Base-by-base conservation (phyloP, 371 early-diverging fungal genomes). In the Lichtheimia corymbifera region DNA sequence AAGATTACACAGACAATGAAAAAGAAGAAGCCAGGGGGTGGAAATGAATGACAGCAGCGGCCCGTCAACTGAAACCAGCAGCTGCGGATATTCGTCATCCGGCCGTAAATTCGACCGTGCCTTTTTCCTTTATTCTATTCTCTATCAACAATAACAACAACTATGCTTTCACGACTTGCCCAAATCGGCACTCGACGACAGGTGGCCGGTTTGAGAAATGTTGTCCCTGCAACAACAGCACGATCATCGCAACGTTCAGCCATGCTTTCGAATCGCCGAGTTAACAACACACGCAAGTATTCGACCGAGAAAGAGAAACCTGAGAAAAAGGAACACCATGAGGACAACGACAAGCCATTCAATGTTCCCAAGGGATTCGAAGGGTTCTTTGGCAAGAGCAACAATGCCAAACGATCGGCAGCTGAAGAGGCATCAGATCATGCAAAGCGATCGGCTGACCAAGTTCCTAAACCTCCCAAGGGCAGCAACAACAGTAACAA, bases 321-420 rank as follows among this genome's bases (percentile, higher is more conserved):
- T 28, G 64, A 68, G 5, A 55, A 66, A 4, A 69, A 73, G 18
- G 63, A 71, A 22, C 65, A 70, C 15, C 62, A 68, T 3, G 61
- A 68, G 11, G 64, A 65, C 18, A 56, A 66, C 24, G 66, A 50
- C 28, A 65, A 65, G 51, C 61, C 65, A 12, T 59, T 62, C 59
- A 62, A 66, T 20, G 47, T 66, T 11, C 73, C 74, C 5, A 78
- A 76, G 59, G 79, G 73, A 1, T 75, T 77, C 51, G 76, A 75
- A 66, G 69, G 74, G 0, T 77, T 80, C 54, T 77, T 79, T 61
- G 68, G 70, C n/a, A 71, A 67, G 18, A 59, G 51, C 45, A 67
- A 61, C 25, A 45, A 18, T 22, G 43, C 42, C 24, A 55, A 52
- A 35, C 30, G 28, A 42, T 49, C 52, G 18, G 63, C 50, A 4